Base-by-base conservation (phyloP, 176 grass and related monocot species). In the Triticum monococcum region DNA sequence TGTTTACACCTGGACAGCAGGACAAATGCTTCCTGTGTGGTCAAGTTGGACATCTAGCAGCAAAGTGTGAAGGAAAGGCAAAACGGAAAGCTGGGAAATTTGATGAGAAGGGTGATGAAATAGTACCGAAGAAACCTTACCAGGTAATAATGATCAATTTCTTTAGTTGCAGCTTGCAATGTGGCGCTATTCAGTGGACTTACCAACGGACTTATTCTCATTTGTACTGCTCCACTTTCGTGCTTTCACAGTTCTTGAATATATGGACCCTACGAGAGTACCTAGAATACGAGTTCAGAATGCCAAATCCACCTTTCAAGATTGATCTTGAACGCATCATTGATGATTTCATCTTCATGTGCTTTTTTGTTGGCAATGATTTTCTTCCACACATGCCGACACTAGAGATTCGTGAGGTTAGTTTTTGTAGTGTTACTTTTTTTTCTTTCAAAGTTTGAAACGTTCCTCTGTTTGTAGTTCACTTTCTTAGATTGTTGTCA, bases 351-450 rank as follows among this genome's bases (percentile, higher is more conserved):
- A 91, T 99, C 85, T 99, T 99, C 87, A 94, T 99, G 36, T 99
- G 97, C 46, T 99, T 99, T 79, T 99, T 99, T 94, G 97, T 99
- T 85, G 97, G 97, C 45, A 99, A 99, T 80, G 97, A 99, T 92
- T 99, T 99, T 94, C 97, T 99, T 72, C 94, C 97, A 54, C 97
- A 99, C 41, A 99, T 99, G 97, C 97, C 97, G 20, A 99, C 97
- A 32, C 73, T 96, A 77, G 97, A 99, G 90, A 96, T 99, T 57
- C 94, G 94, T 70, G 97, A 96, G 97, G 97, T 99, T 85, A 81
- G 90, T 77, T 88, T 82, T 52, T 66, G 41, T 46, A 56, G 12
- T 24, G 24, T 46, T 59, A 28, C 26, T 74, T 64, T 9, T 41
- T 50, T 54, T 72, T 66, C 35, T 70, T 79, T 31, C 22, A 36